Base-by-base conservation (phyloP, 2,329 filamentous ascomycete species). In the Talaromyces sp. region DNA sequence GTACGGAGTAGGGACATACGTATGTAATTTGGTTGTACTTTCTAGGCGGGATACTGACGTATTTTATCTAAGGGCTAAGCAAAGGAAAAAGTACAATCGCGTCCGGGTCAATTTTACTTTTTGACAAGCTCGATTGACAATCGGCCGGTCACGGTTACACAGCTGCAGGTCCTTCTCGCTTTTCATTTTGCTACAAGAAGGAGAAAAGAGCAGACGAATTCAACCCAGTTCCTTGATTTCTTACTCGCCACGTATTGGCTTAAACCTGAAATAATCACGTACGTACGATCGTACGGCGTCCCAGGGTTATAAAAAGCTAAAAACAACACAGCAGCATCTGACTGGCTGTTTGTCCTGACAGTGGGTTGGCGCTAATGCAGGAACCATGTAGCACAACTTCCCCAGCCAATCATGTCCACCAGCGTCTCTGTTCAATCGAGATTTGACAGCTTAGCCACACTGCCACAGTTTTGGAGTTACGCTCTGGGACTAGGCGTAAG, bases 351-450 rank as follows among this genome's bases (percentile, higher is more conserved):
- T 28, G 13, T 19, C n/a, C 36, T 40, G 31, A 9, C 2, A 25
- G 51, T 55, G 51, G 57, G 13, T 5, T 17, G 2, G 3, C 19
- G 13, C 57, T 59, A 54, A 54, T 55, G 57, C 57, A 59, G 57
- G 57, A 59, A 59, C 57, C 40, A 53, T 25, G 39, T 46, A 48
- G 56, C 8, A 15, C 22, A 13, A n/a, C 15, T 3, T 0, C 11
- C 13, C 7, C 8, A 21, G 39, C 57, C 57, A 58, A 58, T 50
- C 17, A 54, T 10, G 2, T 2, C 31, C 1, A 10, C 8, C 41
- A 19, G 43, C 25, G 13, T 45, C 41, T 46, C 15, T 17, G 11
- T n/a, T 33, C 17, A 33, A 33, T 48, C 5, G 7, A 21, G 45
- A 48, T 21, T 48, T 19, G 45, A 33, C 45, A 17, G 3, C 45